Evolutionary conservation across 1,284 basidiomycete species (phyloP).

Genomic region (Stereum hirsutum): DNA sequence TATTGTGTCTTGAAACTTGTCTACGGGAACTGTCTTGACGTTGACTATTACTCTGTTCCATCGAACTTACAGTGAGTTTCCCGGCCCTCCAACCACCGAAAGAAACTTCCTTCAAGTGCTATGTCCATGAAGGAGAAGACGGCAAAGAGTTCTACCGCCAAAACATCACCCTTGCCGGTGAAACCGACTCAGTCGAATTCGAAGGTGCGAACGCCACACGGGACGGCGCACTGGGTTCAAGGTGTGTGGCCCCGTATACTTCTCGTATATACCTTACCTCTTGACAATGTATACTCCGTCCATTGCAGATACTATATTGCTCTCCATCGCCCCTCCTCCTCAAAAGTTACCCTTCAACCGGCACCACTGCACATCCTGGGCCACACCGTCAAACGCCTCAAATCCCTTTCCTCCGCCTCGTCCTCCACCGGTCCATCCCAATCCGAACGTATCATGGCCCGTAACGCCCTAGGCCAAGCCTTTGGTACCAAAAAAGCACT

Average conservation of each 20-base stretch:
- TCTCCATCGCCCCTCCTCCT: conserved; percentile 64
- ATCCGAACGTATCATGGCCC: conserved; percentile 50
- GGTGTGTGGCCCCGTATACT: conserved; percentile 30
- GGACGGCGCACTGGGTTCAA: conserved; percentile 47
- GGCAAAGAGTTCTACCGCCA: conserved; percentile 37
- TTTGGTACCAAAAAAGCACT: conserved; percentile 94
- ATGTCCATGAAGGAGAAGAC: conserved; percentile 28
- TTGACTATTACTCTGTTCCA: background rate
- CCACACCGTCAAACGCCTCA: conserved; percentile 76
- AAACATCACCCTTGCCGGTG: conserved; percentile 54
- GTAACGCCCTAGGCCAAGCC: conserved; percentile 77
- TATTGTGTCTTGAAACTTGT: background rate
- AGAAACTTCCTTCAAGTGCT: conserved; percentile 59
- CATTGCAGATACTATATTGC: conserved; percentile 52
- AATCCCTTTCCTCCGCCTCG: conserved; percentile 48
- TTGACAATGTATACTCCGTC: background rate
- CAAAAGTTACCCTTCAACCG: conserved; percentile 58
- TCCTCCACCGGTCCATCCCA: conserved; percentile 38
- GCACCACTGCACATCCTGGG: conserved; percentile 68
- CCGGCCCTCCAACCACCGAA: conserved; percentile 57
- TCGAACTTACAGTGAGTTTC: conserved; percentile 52
- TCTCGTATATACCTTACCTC: conserved; percentile 7
- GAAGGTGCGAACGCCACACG: conserved; percentile 35
- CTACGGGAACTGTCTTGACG: background rate
- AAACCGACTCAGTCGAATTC: conserved; percentile 60